A percentile compares a stretch with the other conserved stretches of the same genome.
phyloP scores from a whole-genome alignment of 2,329 filamentous ascomycete species.

The Cyclaneusma minus region DNA sequence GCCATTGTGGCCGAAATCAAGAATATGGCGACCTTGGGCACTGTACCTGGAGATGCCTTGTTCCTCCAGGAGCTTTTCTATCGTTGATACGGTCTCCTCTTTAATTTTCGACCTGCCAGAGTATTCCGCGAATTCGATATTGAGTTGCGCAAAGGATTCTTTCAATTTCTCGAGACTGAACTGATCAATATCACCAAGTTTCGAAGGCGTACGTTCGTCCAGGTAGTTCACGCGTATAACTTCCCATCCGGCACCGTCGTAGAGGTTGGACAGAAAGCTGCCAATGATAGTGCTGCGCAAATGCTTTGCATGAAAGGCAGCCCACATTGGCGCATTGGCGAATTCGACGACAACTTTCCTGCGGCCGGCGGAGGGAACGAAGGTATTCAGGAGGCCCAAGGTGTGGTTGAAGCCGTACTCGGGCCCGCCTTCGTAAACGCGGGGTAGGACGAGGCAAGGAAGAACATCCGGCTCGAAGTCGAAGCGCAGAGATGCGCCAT shows the following conservation, averaged over 20 bases:
- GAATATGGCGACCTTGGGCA: conserved; percentile 51
- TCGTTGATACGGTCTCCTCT: conserved; percentile 43
- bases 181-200: too few relatives aligned
- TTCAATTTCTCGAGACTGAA: conserved; percentile 49
- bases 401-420: conserved; percentile 35
- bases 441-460: too few relatives aligned
- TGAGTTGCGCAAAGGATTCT: conserved; percentile 45
- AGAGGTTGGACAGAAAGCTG: conserved; percentile 59
- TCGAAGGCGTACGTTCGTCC: too few relatives aligned
- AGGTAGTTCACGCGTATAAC: conserved; percentile 63
- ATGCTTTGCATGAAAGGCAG: conserved; percentile 64
- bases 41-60: conserved; percentile 45
- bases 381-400: too few relatives aligned
- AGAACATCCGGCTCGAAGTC: too few relatives aligned
- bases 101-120: conserved; percentile 55
- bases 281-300: conserved; percentile 67
- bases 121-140: conserved; percentile 51
- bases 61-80: conserved; percentile 41
- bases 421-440: too few relatives aligned
- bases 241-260: conserved; percentile 57
- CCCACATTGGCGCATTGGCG: conserved; percentile 44
- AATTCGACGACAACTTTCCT: conserved; percentile 41
- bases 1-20: conserved; percentile 56
- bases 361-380: too few relatives aligned
- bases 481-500: too few relatives aligned